These are phyloP conservation scores for Asterophora parasitica DNA, from an alignment of 768 basidiomycete genomes.

Conservation along the genomic window DNA sequence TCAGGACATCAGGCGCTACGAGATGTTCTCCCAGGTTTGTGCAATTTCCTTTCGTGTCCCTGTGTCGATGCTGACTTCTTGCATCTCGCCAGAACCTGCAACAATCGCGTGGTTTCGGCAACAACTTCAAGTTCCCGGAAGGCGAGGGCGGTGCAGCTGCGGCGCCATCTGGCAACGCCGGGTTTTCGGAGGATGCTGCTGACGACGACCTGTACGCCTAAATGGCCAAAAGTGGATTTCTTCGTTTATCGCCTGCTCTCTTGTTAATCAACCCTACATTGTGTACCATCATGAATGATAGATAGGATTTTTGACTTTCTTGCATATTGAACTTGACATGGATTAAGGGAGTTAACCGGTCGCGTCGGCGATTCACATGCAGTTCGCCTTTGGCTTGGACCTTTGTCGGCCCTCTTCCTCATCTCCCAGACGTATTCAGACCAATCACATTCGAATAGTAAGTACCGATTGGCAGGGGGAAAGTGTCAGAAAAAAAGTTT, in stretches of 20 bases:
- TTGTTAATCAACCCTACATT: not conserved
- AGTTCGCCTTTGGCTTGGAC: too few species aligned
- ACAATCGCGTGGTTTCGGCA: conserved; percentile 89
- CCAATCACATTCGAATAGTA: too few species aligned
- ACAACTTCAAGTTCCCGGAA: conserved; percentile 98
- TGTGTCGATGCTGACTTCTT: conserved; percentile 8
- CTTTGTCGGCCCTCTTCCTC: too few species aligned
- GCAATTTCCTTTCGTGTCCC: conserved; percentile 5
- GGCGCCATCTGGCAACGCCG: conserved; percentile 55
- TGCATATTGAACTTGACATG: too few species aligned
- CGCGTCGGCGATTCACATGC: too few species aligned
- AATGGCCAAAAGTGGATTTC: conserved; percentile 12
- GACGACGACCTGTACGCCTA: conserved; percentile 93
- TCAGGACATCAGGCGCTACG: conserved; percentile 94
- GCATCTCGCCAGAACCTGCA: conserved; percentile 64
- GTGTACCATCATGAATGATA: conserved; percentile 2
- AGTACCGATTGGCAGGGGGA: too few species aligned
- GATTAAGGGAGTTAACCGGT: too few species aligned
- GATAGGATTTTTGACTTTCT: conserved; percentile 6
- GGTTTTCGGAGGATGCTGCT: conserved; percentile 78
- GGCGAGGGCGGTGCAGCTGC: conserved; percentile 39
- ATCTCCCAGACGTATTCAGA: too few species aligned
- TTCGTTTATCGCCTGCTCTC: not conserved
- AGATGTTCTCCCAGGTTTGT: conserved; percentile 89
- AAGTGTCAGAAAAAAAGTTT: too few species aligned